Evolutionary conservation across 176 grass and related monocot species (phyloP), one percentile per base, ranked within the genome.

Genomic region (Themeda triandra): DNA sequence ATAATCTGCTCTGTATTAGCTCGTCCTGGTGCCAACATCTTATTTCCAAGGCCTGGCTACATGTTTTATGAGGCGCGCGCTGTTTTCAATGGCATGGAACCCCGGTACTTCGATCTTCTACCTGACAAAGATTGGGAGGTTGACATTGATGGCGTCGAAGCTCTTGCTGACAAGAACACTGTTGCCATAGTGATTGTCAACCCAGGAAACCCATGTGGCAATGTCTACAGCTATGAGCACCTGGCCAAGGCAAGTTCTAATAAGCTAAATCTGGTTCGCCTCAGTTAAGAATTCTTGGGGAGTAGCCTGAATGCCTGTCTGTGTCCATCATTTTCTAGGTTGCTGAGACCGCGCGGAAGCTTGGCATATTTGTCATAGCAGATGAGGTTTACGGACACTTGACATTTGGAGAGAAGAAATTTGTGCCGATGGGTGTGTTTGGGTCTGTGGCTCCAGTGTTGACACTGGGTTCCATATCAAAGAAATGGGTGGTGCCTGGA

Each of bases 371-470:
- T 62, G 77, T 97, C 13, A 89, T 97, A 69, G 35, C 89, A 10
- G 94, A 97, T 69, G 92, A 97, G 73, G 90, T 94, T 18, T 97
- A 97, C 31, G 92, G 31, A 0, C 92, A 94, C 75, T 49, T 92
- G 21, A 75, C 87, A 2, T 94, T 92, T 84, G 92, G 94, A 13
- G 49, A 82, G 45, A 92, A 82, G 10, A 76, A 59, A 28, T 94
- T 92, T 74, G 86, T 90, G 14, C 88, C 92, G 0, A 97, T 97
- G 92, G 94, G 89, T 1, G 69, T 81, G 9, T 97, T 97, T 42
- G 90, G 88, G 7, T 24, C 67, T 1, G 81, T 75, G 46, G 81
- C 75, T 25, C 94, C 94, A 0, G 90, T 97, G 75, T 30, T 97
- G 10, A 91, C 92, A 19, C 60, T 97, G 13, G 92, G 92, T 0